Percentiles rank a stretch among this genome's conserved stretches.
phyloP scores from a whole-genome alignment of 345 rosid species.

The Stellera chamaejasme region DNA sequence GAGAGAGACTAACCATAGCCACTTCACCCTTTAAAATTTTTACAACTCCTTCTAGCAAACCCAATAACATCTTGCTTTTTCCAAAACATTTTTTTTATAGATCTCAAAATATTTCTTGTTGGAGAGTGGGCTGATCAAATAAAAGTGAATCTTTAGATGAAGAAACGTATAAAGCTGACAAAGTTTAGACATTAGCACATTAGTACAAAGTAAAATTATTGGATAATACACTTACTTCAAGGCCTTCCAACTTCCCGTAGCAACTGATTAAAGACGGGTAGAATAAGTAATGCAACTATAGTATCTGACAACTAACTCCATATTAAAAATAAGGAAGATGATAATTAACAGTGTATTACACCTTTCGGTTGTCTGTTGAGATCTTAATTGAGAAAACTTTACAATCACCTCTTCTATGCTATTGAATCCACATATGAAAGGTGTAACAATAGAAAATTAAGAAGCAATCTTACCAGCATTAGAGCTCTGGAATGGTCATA shows the following conservation, averaged over 20 bases:
- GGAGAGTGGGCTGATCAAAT: too few relatives aligned
- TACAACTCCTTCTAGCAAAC: slow-evolving; percentile 84
- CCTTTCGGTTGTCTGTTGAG: slow-evolving; percentile 86
- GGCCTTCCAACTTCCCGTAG: slow-evolving; percentile 81
- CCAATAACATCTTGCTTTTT: slow-evolving; percentile 83
- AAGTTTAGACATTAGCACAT: background rate
- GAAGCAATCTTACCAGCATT: too few relatives aligned
- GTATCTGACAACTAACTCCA: slow-evolving; percentile 3
- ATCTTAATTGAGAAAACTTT: slow-evolving; percentile 63
- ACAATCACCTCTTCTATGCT: slow-evolving; percentile 70
- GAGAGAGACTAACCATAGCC: slow-evolving; percentile 50
- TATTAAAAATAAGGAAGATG: slow-evolving; percentile 1
- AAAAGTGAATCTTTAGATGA: background rate
- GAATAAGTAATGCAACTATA: slow-evolving; percentile 6
- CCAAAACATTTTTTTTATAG: slow-evolving; percentile 71
- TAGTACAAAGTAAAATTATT: background rate
- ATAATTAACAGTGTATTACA: slow-evolving; percentile 7
- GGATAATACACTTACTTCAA: slow-evolving; percentile 56
- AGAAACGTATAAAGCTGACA: background rate
- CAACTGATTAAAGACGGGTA: slow-evolving; percentile 15
- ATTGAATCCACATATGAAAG: slow-evolving; percentile 15
- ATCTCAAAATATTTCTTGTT: too few relatives aligned
- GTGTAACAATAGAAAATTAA: background rate
- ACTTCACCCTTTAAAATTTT: slow-evolving; percentile 94
- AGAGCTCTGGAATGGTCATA: too few relatives aligned